phyloP scores from a whole-genome alignment of 2,329 filamentous ascomycete genomes.

The Cladorrhinum sp. region DNA sequence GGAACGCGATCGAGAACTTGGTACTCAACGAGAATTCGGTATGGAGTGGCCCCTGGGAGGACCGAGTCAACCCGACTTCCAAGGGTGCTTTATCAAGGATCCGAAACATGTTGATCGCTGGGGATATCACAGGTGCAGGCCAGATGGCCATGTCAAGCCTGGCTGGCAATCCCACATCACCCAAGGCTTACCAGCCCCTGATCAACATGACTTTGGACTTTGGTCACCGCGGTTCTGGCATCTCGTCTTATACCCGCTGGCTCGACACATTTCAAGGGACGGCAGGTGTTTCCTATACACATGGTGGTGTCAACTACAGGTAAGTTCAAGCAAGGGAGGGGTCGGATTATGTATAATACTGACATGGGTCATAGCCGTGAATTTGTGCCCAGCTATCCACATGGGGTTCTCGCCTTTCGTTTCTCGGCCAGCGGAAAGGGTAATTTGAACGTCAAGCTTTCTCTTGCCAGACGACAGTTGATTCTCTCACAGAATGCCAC shows the following conservation, averaged over 20 bases:
- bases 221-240: background rate
- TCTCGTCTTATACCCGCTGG: conserved; percentile 9
- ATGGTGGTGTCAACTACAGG: conserved; percentile 8
- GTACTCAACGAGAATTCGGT: conserved; percentile 14
- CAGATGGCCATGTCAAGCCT: conserved; percentile 3
- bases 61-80: conserved; percentile 6
- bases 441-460: conserved; percentile 1
- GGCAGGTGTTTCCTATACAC: conserved; percentile 7
- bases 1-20: conserved; percentile 2
- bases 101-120: conserved; percentile 2
- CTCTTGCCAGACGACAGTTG: background rate
- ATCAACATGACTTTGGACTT: conserved; percentile 4
- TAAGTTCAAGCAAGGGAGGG: background rate
- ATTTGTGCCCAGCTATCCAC: conserved; percentile 9
- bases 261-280: conserved; percentile 2
- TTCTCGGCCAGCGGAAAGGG: conserved; percentile 1
- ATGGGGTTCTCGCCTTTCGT: conserved; percentile 10
- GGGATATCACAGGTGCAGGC: conserved; percentile 5
- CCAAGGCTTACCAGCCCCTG: conserved; percentile 6
- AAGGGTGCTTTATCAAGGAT: background rate
- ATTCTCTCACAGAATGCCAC: background rate
- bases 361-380: conserved; percentile 1
- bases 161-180: conserved; percentile 8
- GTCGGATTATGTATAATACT: background rate
- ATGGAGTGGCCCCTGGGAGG: conserved; percentile 11